Base-by-base conservation (phyloP, 2,329 filamentous ascomycete genomes). In the Colletotrichum lentis region DNA sequence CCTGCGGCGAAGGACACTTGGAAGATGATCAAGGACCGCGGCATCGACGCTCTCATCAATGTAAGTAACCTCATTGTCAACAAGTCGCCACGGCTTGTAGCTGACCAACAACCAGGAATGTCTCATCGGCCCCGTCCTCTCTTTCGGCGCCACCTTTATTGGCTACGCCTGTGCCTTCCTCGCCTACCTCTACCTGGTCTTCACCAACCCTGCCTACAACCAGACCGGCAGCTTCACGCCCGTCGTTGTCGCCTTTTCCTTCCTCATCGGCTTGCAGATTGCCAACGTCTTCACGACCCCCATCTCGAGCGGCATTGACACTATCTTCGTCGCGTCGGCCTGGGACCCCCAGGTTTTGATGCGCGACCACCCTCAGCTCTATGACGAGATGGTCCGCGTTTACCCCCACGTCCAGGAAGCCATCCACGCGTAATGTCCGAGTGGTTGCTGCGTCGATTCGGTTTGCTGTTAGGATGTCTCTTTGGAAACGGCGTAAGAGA, bases 271-370 rank as follows among this genome's bases (percentile, higher is more conserved):
- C 7, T 81, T 97, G 71, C 95, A 97, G 78, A 91, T 97, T 69
- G 91, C 90, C 77, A 91, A 96, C 77, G 88, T 97, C 71, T 96
- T 97, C 80, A 92, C 95, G 41, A 95, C 92, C 0, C 95, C 95
- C 1, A 83, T 98, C 64, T 90, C 90, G 71, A 94, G 90, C 73
- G 95, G 95, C n/a, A 88, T 97, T 70, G 92, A 97, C 72, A 96
- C 94, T 0, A 92, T 97, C 69, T 97, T 97, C 73, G 93, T 97
- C 0, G 94, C 93, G 0, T 82, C 85, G 53, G 88, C 87, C 0
- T 90, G 88, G 85, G 87, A 90, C 56, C 88, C 88, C 0, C 85
- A 91, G 74, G 91, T 95, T 10, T 81, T 97, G 82, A 90, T 93
- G 76, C 83, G 87, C 49, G 90, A 96, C 64, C 94, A 97, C 77